These are phyloP conservation scores for Nephelium lappaceum DNA, from an alignment of 345 rosid genomes.

Conservation along the genomic window DNA sequence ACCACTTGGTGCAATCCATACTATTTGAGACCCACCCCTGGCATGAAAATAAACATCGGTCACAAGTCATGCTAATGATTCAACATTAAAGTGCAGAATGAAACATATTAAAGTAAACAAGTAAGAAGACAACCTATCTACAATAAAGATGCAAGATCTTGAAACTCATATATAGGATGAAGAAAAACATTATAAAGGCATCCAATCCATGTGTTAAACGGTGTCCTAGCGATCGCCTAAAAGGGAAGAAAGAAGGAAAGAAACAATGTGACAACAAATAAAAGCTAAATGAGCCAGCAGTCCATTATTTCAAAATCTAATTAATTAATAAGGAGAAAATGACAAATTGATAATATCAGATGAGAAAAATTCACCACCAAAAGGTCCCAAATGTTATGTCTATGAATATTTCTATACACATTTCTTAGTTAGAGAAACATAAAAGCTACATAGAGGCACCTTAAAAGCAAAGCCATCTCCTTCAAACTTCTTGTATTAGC, in stretches of 20 bases:
- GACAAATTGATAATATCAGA: neutral
- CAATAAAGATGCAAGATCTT: neutral
- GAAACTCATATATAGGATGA: neutral
- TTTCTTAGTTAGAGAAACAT: neutral
- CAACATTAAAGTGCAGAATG: constrained; percentile 4
- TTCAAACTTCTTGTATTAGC: constrained; percentile 91
- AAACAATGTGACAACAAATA: neutral
- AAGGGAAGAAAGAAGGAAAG: neutral
- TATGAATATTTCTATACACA: neutral
- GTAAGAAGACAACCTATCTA: neutral
- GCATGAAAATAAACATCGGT: constrained; percentile 13
- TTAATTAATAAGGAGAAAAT: neutral
- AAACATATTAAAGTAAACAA: constrained; percentile 3
- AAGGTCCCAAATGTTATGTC: neutral
- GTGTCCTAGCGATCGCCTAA: neutral
- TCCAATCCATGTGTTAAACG: neutral
- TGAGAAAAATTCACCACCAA: neutral
- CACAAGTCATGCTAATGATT: neutral
- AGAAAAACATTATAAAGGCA: neutral
- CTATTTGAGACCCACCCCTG: constrained; percentile 82
- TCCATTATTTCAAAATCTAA: neutral
- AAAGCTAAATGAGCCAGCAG: neutral
- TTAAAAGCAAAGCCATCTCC: constrained; percentile 91
- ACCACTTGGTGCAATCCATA: constrained; percentile 99
- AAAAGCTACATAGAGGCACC: constrained; percentile 42